A percentile compares a stretch with the other conserved stretches of the same genome.
Conservation (phyloP, 1,284 basidiomycete species). For the Volvariella surrecta region DNA sequence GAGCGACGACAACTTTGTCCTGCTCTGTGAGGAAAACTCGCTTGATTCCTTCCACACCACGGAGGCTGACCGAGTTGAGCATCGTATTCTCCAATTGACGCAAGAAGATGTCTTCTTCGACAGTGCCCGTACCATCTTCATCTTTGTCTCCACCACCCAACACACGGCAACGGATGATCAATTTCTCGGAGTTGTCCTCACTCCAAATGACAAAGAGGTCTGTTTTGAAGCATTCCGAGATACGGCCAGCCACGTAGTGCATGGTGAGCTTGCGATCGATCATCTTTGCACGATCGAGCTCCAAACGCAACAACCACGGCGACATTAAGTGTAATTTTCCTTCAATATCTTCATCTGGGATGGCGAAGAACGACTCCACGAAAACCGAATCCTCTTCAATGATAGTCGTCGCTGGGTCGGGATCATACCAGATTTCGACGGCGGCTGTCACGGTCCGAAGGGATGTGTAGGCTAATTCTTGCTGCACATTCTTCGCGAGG, state of each 20-base stretch:
- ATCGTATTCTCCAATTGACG: slow-evolving; percentile 95
- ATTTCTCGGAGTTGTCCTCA: slow-evolving; percentile 97
- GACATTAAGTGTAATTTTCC: slow-evolving; percentile 88
- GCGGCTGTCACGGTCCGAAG: slow-evolving; percentile 92
- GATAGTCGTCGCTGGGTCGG: slow-evolving; percentile 85
- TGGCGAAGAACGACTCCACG: slow-evolving; percentile 98
- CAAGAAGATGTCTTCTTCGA: slow-evolving; percentile 96
- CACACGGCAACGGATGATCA: slow-evolving; percentile 95
- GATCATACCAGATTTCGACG: slow-evolving; percentile 98
- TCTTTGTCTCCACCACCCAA: slow-evolving; percentile 88
- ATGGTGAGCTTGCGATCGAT: slow-evolving; percentile 95
- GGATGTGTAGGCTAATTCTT: slow-evolving; percentile 91
- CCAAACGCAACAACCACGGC: slow-evolving; percentile 95
- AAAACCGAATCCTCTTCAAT: slow-evolving; percentile 97
- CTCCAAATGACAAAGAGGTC: slow-evolving; percentile 99
- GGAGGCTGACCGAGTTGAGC: slow-evolving; percentile 92
- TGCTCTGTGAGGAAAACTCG: slow-evolving; percentile 92
- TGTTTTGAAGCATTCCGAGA: slow-evolving; percentile 91
- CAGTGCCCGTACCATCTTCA: slow-evolving; percentile 64
- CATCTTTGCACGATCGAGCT: slow-evolving; percentile 96
- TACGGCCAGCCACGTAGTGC: slow-evolving; percentile 91
- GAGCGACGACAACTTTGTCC: slow-evolving; percentile 67
- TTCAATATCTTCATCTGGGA: slow-evolving; percentile 96
- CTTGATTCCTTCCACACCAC: slow-evolving; percentile 87
- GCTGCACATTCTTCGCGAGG: slow-evolving; percentile 82